phyloP scores from a whole-genome alignment of 192 early-diverging fungal species.

The Chytriomyces hyalinus region DNA sequence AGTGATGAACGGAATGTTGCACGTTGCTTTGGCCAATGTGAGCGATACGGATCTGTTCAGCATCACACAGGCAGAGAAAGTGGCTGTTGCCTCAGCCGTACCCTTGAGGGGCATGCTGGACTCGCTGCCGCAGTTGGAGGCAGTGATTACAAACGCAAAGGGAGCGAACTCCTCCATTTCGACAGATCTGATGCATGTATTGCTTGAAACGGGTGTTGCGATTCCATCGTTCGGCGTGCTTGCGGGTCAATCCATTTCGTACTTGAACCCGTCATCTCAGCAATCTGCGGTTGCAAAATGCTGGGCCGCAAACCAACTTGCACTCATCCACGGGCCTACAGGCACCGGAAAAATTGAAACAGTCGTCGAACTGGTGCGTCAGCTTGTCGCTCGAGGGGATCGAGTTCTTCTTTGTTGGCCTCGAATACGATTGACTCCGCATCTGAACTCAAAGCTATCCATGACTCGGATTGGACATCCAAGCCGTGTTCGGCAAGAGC shows the following conservation, averaged over 20 bases:
- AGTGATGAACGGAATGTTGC: too few relatives aligned
- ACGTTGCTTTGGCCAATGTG: too few relatives aligned
- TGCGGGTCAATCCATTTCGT: neutral
- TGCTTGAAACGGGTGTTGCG: neutral
- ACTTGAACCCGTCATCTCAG: conserved; percentile 6
- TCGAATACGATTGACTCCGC: conserved; percentile 75
- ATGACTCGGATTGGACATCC: conserved; percentile 87
- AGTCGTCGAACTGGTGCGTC: conserved; percentile 84
- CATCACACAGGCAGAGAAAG: too few relatives aligned
- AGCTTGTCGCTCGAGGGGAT: conserved; percentile 63
- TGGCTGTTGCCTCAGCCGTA: neutral
- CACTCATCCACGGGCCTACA: conserved; percentile 44
- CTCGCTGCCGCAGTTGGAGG: neutral
- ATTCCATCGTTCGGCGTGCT: neutral
- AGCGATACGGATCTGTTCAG: too few relatives aligned
- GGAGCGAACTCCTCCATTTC: neutral
- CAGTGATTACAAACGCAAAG: neutral
- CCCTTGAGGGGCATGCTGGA: neutral
- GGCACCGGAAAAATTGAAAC: conserved; percentile 88
- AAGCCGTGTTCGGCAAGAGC: conserved; percentile 62
- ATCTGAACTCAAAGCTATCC: conserved; percentile 49
- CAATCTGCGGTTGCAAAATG: neutral
- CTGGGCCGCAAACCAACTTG: conserved; percentile 36
- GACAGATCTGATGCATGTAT: neutral
- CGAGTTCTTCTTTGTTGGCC: conserved; percentile 87